Base-by-base conservation (phyloP, 768 basidiomycete genomes). In the Tricholoma matsutake region DNA sequence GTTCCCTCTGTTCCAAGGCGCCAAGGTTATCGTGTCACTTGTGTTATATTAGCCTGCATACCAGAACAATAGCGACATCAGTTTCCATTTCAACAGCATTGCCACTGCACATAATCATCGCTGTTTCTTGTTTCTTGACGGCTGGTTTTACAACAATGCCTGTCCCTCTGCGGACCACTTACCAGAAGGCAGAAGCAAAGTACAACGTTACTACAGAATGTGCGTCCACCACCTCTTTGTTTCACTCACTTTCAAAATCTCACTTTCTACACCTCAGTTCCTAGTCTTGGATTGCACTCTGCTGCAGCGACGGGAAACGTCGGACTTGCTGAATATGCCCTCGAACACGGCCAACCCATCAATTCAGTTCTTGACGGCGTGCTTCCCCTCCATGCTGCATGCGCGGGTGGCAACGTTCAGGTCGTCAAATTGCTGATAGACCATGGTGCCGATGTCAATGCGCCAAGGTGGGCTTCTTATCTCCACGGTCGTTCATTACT, bases 381-480 rank as follows among this genome's bases (percentile, higher is more conserved):
- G 3, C 86, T 97, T n/a, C 96, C 97, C 3, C 81, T 99, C 8
- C 97, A 99, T 71, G 96, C 94, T 3, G 97, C 96, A 2, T 92
- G 87, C 66, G 91, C 94, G 0, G 93, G 93, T 22, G 97, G 97
- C 1, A 92, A 86, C 69, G 92, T 91, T 59, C 83, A 87, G 60
- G 91, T 98, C 47, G 94, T 98, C 41, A 84, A 86, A 68, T 81
- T 96, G 64, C 78, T 99, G 51, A 90, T 99, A 68, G 93, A 97
- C 63, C 79, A 87, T 60, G 96, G 97, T 20, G 97, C 97, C n/a
- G 97, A 99, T 71, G 96, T 98, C 31, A 98, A 98, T 75, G 95
- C 95, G 4, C 89, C 94, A 57, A 86, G 96, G 91, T 92, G 57
- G 62, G 83, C 72, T 54, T 67, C 47, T 63, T 22, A 41, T 49